Base-by-base conservation (phyloP, 495 filamentous ascomycete species). In the Trichocladium antarcticum region DNA sequence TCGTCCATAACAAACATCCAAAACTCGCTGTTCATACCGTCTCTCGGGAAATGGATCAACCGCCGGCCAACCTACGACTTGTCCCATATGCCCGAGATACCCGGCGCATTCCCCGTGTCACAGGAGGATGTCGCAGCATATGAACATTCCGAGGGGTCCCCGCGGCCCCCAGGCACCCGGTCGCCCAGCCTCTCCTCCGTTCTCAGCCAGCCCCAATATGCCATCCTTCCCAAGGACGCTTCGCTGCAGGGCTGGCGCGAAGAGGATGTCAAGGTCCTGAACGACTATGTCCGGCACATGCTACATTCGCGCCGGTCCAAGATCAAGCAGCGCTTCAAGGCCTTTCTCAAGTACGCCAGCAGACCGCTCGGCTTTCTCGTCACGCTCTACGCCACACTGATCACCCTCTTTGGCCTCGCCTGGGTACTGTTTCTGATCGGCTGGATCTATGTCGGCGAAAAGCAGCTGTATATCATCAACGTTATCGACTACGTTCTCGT, bases 351-450 rank as follows among this genome's bases (percentile, higher is more conserved):
- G 62, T 90, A 89, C 63, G 68, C 82, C 6, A 66, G 69, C n/a
- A 77, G 75, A 49, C 85, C 85, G 9, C 70, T 90, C 24, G 85
- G 85, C 6, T 81, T 87, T 52, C 68, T 86, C 21, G 79, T 90
- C 20, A 87, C 83, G 6, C 61, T 89, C 9, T 90, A 90, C 56
- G 84, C 83, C n/a, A 81, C 78, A 8, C 67, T 88, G 11, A 86
- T 90, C 50, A 90, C 85, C 0, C 69, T 86, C 6, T 90, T 88
- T 48, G 85, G 85, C 51, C 72, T 85, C 39, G 83, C 81, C 1
- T 90, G 85, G 85, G 85, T 90, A 0, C 73, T 90, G 28, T 88
- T 87, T 67, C 64, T 90, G 39, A 90, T 90, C 55, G 85, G 83
- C 36, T 89, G 85, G 85, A 86, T 89, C 58, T 85, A 87, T 50